Conservation (phyloP, 2,329 filamentous ascomycete species). For the Ophiocordyceps camponoti-saundersi region DNA sequence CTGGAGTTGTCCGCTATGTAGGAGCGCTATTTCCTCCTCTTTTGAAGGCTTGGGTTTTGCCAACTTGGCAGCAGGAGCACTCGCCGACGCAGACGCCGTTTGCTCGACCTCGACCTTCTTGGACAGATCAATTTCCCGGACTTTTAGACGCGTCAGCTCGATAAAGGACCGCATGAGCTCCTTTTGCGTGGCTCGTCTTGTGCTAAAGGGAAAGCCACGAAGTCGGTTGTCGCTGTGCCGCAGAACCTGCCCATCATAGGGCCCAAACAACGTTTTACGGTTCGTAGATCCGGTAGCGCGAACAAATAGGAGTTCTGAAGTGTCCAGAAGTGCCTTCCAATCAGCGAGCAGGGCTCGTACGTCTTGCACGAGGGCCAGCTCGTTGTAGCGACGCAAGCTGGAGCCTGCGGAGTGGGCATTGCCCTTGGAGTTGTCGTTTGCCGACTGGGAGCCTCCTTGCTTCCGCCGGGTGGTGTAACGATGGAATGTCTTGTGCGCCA, state of each 20-base stretch:
- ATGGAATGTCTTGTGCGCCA: conserved; percentile 96
- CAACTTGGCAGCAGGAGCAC: conserved; percentile 27
- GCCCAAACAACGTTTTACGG: conserved; percentile 71
- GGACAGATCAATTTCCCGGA: conserved; percentile 58
- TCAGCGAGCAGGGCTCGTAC: conserved; percentile 64
- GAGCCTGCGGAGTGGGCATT: conserved; percentile 88
- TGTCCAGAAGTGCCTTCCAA: conserved; percentile 77
- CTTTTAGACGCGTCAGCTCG: conserved; percentile 80
- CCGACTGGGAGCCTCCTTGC: conserved; percentile 87
- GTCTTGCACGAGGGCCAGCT: conserved; percentile 77
- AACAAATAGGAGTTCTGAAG: conserved; percentile 71
- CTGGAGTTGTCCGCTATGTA: conserved; percentile 82
- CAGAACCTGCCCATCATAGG: conserved; percentile 78
- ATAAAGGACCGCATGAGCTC: conserved; percentile 92
- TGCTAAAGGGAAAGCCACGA: conserved; percentile 84
- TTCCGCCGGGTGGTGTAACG: conserved; percentile 92
- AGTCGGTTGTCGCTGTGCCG: conserved; percentile 63
- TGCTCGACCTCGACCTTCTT: conserved; percentile 29
- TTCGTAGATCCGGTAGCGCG: conserved; percentile 80
- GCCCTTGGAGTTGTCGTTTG: conserved; percentile 88
- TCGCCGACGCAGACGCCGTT: conserved; percentile 16
- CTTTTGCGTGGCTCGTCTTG: conserved; percentile 75
- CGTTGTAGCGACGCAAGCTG: conserved; percentile 80
- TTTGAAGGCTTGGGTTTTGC: conserved; percentile 52
- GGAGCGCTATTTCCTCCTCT: conserved; percentile 63